phyloP scores from a whole-genome alignment of 208 protist genomes.

The Endotrypanum monterogeii region DNA sequence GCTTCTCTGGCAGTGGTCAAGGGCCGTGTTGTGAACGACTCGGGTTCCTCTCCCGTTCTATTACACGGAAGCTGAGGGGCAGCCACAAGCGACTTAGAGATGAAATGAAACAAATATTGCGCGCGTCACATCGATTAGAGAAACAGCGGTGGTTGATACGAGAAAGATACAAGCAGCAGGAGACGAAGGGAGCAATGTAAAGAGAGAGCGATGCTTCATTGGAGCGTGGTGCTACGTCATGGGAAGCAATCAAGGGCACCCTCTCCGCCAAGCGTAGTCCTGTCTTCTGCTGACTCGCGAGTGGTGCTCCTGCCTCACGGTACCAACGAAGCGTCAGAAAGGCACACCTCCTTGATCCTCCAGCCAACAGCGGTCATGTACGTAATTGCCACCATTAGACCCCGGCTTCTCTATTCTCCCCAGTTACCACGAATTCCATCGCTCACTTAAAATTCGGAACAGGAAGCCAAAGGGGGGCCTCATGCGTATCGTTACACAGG shows the following conservation, averaged over 20 bases:
- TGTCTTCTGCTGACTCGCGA: not conserved
- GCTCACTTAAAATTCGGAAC: not conserved
- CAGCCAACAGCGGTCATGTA: not conserved
- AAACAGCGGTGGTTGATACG: not conserved
- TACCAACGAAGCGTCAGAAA: too few relatives aligned
- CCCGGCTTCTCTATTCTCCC: not conserved
- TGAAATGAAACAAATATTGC: too few relatives aligned
- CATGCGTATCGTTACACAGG: not conserved
- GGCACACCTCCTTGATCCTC: not conserved
- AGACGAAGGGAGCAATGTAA: not conserved
- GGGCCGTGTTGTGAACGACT: not conserved
- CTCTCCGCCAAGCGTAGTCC: not conserved
- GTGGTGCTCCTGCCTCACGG: not conserved
- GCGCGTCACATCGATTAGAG: not conserved
- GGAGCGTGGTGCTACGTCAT: too few relatives aligned
- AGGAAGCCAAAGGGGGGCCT: not conserved
- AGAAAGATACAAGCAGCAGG: not conserved
- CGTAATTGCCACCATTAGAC: not conserved
- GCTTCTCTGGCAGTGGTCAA: not conserved
- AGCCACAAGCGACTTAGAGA: not conserved
- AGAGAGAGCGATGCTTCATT: too few relatives aligned
- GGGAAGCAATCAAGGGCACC: not conserved
- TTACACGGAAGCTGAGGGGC: not conserved
- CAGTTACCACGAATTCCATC: not conserved
- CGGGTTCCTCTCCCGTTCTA: not conserved